phyloP scores from a whole-genome alignment of 148 eudicot species.

The Cornus florida region DNA sequence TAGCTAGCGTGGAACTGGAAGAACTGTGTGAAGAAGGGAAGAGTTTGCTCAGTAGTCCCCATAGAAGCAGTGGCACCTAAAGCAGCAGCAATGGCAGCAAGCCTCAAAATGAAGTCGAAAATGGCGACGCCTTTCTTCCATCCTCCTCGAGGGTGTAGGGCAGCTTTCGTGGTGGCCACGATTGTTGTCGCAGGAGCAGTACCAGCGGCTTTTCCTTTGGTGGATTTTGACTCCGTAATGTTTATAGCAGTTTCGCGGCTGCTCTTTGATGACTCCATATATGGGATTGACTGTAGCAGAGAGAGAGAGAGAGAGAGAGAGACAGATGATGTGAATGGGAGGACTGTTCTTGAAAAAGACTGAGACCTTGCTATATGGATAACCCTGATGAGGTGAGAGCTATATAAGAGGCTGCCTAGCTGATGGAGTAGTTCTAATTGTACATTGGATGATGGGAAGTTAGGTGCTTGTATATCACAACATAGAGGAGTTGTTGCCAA shows the following conservation, averaged over 20 bases:
- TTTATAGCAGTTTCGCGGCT: constrained; percentile 25
- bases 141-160: constrained; percentile 20
- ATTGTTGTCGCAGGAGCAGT: neutral
- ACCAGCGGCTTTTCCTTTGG: constrained; percentile 17
- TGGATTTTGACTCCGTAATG: constrained; percentile 36
- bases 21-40: constrained; percentile 78
- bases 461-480: neutral
- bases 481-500: constrained; percentile 10
- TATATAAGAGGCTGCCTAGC: neutral
- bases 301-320: neutral
- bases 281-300: neutral
- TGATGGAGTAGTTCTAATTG: constrained; percentile 1
- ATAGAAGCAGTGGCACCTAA: constrained; percentile 65
- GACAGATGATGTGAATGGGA: neutral
- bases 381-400: neutral
- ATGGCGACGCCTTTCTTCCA: constrained; percentile 55
- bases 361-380: constrained; percentile 1
- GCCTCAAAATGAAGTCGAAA: constrained; percentile 60
- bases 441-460: neutral
- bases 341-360: neutral
- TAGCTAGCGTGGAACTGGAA: constrained; percentile 77
- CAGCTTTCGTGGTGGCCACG: constrained; percentile 20
- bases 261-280: constrained; percentile 18
- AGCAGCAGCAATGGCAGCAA: constrained; percentile 57
- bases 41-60: constrained; percentile 72